These are phyloP conservation scores for Tulasnella calospora DNA, from an alignment of 768 basidiomycete species.

Conservation along the genomic window DNA sequence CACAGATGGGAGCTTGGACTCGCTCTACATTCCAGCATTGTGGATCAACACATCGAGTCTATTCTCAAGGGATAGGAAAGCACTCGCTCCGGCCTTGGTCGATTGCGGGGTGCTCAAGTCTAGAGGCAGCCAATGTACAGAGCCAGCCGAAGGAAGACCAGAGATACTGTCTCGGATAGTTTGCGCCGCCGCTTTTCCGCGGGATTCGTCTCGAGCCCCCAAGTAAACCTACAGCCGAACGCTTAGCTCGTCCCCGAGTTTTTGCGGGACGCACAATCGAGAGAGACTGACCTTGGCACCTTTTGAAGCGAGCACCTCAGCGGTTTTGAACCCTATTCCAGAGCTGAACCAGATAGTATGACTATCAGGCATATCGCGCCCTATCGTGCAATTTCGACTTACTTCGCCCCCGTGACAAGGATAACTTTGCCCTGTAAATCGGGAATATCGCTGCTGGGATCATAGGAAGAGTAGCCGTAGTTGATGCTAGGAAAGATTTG, in stretches of 20 bases:
- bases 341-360: not conserved
- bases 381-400: not conserved
- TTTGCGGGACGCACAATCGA: no score
- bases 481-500: not conserved
- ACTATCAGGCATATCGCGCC: not conserved
- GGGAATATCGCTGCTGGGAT: not conserved
- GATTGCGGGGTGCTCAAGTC: constrained; percentile 49
- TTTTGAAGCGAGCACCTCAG: not conserved
- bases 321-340: not conserved
- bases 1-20: not conserved
- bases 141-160: constrained; percentile 44
- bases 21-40: constrained; percentile 50
- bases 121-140: constrained; percentile 48
- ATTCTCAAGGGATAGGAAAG: constrained; percentile 47
- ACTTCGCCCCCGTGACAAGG: constrained; percentile 14
- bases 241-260: no score
- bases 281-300: constrained; percentile 1
- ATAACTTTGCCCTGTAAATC: not conserved
- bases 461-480: not conserved
- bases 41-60: constrained; percentile 60
- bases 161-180: constrained; percentile 40
- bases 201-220: constrained; percentile 47
- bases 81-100: constrained; percentile 47
- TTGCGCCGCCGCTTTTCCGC: constrained; percentile 48
- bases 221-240: constrained; percentile 40